Conservation (phyloP, 2,329 filamentous ascomycete species). For the Pseudogymnoascus sp. region DNA sequence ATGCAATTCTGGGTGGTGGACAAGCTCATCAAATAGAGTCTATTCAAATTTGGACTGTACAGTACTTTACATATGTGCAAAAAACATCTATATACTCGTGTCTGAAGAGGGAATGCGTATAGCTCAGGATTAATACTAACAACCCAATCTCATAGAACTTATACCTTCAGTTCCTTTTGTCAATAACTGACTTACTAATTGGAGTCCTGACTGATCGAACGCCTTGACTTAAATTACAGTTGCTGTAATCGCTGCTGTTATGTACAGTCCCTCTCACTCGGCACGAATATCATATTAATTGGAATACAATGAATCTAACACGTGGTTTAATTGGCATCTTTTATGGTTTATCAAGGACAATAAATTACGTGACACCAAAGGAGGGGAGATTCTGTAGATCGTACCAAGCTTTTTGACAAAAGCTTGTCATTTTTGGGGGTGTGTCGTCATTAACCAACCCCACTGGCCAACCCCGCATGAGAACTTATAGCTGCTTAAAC, state of each 20-base stretch:
- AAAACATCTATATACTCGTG: neutral
- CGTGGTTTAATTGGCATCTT: neutral
- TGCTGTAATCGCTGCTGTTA: too few relatives aligned
- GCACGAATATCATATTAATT: neutral
- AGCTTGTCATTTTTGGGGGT: neutral
- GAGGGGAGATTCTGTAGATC: neutral
- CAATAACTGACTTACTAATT: too few relatives aligned
- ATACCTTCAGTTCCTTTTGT: too few relatives aligned
- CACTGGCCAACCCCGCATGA: neutral
- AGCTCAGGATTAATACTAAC: too few relatives aligned
- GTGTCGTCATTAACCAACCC: slow-evolving; percentile 7
- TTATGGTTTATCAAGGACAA: neutral
- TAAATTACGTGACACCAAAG: neutral
- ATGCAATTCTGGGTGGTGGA: neutral
- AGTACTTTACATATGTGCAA: slow-evolving; percentile 2
- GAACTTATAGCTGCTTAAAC: neutral
- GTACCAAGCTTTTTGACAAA: slow-evolving; percentile 9
- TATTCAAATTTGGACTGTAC: neutral
- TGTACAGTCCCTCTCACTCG: too few relatives aligned
- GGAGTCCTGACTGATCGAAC: too few relatives aligned
- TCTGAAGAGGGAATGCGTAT: too few relatives aligned
- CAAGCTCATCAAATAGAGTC: slow-evolving; percentile 3
- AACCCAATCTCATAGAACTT: too few relatives aligned
- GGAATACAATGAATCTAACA: neutral
- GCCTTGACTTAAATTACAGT: too few relatives aligned